A percentile compares a stretch with the other conserved stretches of the same genome.
Conservation (phyloP, 2,329 filamentous ascomycete genomes). For the Ophiocordyceps camponoti-leonardi region DNA sequence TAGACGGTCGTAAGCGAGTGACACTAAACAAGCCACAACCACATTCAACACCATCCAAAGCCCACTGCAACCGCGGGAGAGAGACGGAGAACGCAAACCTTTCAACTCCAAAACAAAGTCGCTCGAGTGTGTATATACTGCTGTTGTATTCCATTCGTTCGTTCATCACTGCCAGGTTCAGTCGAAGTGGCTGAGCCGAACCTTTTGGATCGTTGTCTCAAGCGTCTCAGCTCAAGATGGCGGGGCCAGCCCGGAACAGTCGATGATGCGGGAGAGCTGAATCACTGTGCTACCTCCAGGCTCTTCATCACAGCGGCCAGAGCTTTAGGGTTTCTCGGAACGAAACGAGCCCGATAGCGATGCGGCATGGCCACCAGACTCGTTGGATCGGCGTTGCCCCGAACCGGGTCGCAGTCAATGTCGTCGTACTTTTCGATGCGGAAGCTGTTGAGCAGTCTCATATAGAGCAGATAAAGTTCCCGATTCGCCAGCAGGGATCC, state of each 20-base stretch:
- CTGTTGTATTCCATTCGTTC: no score
- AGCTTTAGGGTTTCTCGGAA: slow-evolving; percentile 23
- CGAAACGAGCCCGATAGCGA: slow-evolving; percentile 39
- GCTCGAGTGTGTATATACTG: not conserved
- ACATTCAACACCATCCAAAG: not conserved
- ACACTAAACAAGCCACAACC: no score
- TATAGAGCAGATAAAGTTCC: slow-evolving; percentile 46
- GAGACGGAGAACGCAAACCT: not conserved
- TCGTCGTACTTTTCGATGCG: slow-evolving; percentile 35
- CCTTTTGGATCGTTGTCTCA: no score
- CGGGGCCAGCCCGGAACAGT: not conserved
- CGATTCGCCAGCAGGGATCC: slow-evolving; percentile 21
- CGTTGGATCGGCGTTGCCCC: slow-evolving; percentile 41
- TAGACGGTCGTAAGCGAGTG: no score
- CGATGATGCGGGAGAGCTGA: not conserved
- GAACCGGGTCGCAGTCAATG: slow-evolving; percentile 40
- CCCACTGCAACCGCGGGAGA: not conserved
- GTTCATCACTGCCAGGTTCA: no score
- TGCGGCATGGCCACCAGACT: slow-evolving; percentile 44
- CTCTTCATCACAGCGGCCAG: slow-evolving; percentile 1
- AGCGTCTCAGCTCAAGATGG: not conserved
- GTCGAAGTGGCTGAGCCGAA: no score
- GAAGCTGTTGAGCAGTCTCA: slow-evolving; percentile 44
- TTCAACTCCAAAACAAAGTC: not conserved
- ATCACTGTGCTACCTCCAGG: not conserved